Evolutionary conservation across 352 stramenopile genomes (phyloP).

Genomic region (Peronospora tabacina): DNA sequence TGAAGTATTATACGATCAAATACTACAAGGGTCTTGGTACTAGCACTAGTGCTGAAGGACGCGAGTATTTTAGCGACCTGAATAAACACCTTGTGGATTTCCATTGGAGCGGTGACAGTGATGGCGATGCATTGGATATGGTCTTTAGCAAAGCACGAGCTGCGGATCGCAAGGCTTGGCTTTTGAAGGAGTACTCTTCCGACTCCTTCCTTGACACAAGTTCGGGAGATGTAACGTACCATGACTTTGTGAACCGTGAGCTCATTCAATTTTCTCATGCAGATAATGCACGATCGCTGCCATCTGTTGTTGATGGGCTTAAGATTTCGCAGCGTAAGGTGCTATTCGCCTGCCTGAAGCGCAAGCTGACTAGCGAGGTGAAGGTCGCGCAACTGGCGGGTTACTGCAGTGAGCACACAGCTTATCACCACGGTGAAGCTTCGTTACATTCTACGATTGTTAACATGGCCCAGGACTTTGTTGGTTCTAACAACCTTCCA

Average conservation of each 20-base stretch:
- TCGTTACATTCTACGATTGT: constrained; percentile 97
- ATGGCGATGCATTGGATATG: constrained; percentile 96
- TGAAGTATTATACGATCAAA: constrained; percentile 95
- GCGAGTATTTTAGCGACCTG: constrained; percentile 98
- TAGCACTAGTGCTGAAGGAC: constrained; percentile 93
- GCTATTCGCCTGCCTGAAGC: constrained; percentile 96
- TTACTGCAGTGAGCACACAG: constrained; percentile 94
- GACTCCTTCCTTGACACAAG: constrained; percentile 92
- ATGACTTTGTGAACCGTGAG: constrained; percentile 98
- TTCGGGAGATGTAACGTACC: constrained; percentile 85
- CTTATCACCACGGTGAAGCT: constrained; percentile 99
- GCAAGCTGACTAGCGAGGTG: constrained; percentile 97
- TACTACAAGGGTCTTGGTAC: constrained; percentile 99
- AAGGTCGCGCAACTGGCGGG: constrained; percentile 99
- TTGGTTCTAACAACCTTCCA: constrained; percentile 98
- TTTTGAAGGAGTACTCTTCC: constrained; percentile 82
- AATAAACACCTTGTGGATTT: constrained; percentile 92
- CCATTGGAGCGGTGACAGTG: constrained; percentile 47
- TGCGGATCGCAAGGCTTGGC: constrained; percentile 94
- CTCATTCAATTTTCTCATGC: constrained; percentile 97
- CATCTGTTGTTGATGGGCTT: constrained; percentile 94
- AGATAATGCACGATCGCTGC: constrained; percentile 95
- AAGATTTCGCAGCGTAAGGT: constrained; percentile 98
- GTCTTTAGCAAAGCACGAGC: constrained; percentile 97
- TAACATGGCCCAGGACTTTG: constrained; percentile 98